Conservation (phyloP, 441 rosid genomes). For the Populus hybrid region DNA sequence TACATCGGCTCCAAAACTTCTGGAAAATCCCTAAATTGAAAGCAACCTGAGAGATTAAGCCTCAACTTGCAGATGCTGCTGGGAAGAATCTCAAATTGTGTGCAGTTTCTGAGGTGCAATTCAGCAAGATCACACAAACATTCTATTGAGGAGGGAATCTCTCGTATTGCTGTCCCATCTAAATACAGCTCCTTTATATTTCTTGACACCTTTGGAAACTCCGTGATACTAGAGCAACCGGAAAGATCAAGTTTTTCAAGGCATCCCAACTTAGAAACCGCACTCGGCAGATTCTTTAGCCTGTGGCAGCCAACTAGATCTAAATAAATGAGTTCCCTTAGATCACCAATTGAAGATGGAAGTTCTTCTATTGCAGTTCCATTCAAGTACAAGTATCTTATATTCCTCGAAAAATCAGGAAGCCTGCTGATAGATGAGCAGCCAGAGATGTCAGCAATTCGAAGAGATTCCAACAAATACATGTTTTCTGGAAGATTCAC, state of each 20-base stretch:
- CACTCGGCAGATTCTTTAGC: neutral
- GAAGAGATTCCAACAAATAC: conserved; percentile 8
- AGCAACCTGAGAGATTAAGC: conserved; percentile 19
- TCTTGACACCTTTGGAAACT: conserved; percentile 28
- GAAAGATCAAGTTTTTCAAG: conserved; percentile 24
- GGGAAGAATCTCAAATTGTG: neutral
- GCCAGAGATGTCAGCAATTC: conserved; percentile 11
- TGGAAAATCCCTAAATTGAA: neutral
- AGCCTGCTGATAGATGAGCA: conserved; percentile 15
- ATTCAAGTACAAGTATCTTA: neutral
- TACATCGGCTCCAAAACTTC: neutral
- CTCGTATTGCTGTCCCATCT: conserved; percentile 6
- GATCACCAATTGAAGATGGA: conserved; percentile 6
- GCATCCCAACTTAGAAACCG: neutral
- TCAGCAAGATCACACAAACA: neutral
- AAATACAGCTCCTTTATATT: conserved; percentile 20
- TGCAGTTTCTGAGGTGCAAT: conserved; percentile 5
- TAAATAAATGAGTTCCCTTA: neutral
- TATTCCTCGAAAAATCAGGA: conserved; percentile 15
- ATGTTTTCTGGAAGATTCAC: conserved; percentile 21
- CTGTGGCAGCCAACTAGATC: neutral
- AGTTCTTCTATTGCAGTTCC: conserved; percentile 18
- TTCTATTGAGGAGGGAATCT: conserved; percentile 4
- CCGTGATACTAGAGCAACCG: conserved; percentile 20
- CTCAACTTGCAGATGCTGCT: conserved; percentile 18